Evolutionary conservation across 352 stramenopile genomes (phyloP), one percentile per base, ranked within the genome.

Genomic region (Pythium plurisporium): DNA sequence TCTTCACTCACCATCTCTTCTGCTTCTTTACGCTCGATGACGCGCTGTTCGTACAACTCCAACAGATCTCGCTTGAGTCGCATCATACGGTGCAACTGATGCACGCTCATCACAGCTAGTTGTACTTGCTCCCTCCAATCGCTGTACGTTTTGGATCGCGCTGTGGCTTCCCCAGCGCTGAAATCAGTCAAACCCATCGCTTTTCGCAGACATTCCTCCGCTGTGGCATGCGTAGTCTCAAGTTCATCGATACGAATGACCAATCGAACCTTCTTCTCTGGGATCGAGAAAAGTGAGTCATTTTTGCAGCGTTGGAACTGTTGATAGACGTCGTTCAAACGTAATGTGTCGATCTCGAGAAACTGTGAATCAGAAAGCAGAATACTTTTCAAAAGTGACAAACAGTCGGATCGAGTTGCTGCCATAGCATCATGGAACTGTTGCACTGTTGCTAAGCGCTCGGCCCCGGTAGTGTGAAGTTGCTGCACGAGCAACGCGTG

Each of bases 341-440:
- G 67, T 10, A 49, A 27, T 4, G 80, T 74, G 33, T 90, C 78
- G 7, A 83, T 52, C n/a, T 82, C 70, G 10, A 85, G 46, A 30
- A 88, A 90, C 29, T 74, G 74, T 29, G 61, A 71, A 58, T 86
- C 81, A 49, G 82, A 77, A n/a, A 83, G 37, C 22, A 77, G 55
- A 36, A 88, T 79, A 26, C 59, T 66, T 7, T 65, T 65, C 12
- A 76, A 45, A 0, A 90, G 51, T 1, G 65, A 42, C 19, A 87
- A 20, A 37, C 76, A 85, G n/a, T 85, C 70, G 15, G 59, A 71
- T 3, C 67, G 65, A 26, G 70, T 65, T 2, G 73, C 55, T 1
- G 63, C 68, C 43, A 88, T 50, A 1, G 62, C 53, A 31, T 87
- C 71, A 31, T 84, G 74, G 7, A 82, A 69, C 5, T 64, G 55